Evolutionary conservation across 148 eudicot species (phyloP).

Genomic region (Cornus controversa): DNA sequence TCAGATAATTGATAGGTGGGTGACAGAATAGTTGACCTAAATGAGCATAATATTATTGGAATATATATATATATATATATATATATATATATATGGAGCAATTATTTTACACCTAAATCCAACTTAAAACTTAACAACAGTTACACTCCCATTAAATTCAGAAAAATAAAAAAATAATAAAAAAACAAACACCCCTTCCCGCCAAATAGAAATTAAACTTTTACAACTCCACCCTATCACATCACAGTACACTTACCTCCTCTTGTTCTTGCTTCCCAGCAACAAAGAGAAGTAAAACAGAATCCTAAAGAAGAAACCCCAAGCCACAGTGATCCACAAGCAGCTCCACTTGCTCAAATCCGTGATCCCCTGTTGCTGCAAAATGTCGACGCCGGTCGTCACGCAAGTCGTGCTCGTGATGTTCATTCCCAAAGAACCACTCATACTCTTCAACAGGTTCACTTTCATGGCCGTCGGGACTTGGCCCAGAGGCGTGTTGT

Average conservation of each 20-base stretch:
- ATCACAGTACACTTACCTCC: constrained; percentile 32
- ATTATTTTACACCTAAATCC: constrained; percentile 14
- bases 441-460: constrained; percentile 46
- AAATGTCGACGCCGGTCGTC: constrained; percentile 67
- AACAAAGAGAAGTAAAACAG: constrained; percentile 68
- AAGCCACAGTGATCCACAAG: constrained; percentile 71
- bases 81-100: not conserved
- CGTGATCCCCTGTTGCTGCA: constrained; percentile 69
- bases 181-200: not conserved
- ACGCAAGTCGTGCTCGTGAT: constrained; percentile 62
- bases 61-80: not conserved
- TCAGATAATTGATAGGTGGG: not conserved
- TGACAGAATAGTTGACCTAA: not conserved
- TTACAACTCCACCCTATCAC: not conserved
- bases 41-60: not conserved
- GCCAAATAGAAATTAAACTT: not conserved
- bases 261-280: constrained; percentile 81
- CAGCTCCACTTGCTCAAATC: constrained; percentile 73
- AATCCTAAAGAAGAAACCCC: constrained; percentile 89
- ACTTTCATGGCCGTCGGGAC: constrained; percentile 56
- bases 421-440: constrained; percentile 56
- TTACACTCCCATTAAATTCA: no score
- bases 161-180: not conserved
- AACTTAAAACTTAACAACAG: constrained; percentile 2
- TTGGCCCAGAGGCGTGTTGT: constrained; percentile 54